These are phyloP conservation scores for Lactarius sanguifluus DNA, from an alignment of 768 basidiomycete species.

Conservation along the genomic window DNA sequence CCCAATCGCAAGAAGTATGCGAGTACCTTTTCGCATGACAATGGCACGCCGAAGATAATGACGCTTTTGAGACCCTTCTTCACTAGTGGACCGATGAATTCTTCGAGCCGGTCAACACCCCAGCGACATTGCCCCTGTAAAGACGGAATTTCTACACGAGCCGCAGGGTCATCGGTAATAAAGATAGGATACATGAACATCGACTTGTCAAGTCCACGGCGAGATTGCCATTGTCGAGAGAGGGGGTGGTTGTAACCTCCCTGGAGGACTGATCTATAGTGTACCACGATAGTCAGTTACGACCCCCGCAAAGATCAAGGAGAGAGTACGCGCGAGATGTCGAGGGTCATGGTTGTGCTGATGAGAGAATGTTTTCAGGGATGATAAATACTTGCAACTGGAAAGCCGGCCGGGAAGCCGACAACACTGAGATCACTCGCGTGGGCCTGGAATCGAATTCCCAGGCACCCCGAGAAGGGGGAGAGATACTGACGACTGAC, in stretches of 20 bases:
- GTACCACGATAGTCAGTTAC: not conserved
- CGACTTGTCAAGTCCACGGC: conserved; percentile 74
- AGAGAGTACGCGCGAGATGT: conserved; percentile 26
- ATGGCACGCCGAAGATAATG: conserved; percentile 91
- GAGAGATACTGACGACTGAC: too few relatives aligned
- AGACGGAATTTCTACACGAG: conserved; percentile 69
- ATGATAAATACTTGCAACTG: too few relatives aligned
- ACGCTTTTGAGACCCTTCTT: conserved; percentile 88
- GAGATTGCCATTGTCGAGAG: conserved; percentile 83
- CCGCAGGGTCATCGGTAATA: conserved; percentile 91
- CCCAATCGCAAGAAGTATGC: not conserved
- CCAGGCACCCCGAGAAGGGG: too few relatives aligned
- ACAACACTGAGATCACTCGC: too few relatives aligned
- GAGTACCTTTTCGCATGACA: conserved; percentile 72
- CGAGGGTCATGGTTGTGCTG: conserved; percentile 18
- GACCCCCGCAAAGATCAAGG: too few relatives aligned
- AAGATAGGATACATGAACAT: conserved; percentile 99
- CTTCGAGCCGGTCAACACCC: conserved; percentile 93
- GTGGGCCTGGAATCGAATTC: too few relatives aligned
- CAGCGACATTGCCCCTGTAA: conserved; percentile 89
- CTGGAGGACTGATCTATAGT: conserved; percentile 70
- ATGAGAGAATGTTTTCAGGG: not conserved
- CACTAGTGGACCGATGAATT: conserved; percentile 83
- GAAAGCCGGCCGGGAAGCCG: too few relatives aligned
- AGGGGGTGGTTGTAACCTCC: conserved; percentile 94